A percentile compares a stretch with the other conserved stretches of the same genome.
Evolutionary conservation across 2,329 filamentous ascomycete genomes (phyloP).

Genomic region (Talaromyces sp.): DNA sequence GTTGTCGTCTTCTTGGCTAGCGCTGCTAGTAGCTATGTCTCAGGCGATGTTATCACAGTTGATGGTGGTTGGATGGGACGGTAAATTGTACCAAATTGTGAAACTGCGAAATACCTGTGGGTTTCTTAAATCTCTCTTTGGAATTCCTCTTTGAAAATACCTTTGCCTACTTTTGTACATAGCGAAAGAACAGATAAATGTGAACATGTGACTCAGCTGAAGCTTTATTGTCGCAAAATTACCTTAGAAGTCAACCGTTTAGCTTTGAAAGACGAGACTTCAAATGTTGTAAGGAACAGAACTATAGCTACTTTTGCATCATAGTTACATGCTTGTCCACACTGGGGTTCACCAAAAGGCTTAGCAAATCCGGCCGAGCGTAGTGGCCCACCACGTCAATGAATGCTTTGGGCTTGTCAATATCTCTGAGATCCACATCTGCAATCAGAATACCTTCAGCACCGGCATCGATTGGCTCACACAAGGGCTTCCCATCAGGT

Average conservation of each 20-base stretch:
- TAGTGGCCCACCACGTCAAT: conserved; percentile 1
- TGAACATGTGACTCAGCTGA: too few species aligned
- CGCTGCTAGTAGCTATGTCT: conserved; percentile 77
- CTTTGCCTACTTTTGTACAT: too few species aligned
- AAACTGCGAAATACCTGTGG: too few species aligned
- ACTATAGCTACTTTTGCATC: too few species aligned
- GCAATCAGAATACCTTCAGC: not conserved
- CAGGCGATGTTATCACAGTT: conserved; percentile 77
- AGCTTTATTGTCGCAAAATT: too few species aligned
- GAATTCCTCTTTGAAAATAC: too few species aligned
- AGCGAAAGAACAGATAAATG: too few species aligned
- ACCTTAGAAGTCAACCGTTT: too few species aligned
- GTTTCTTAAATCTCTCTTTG: too few species aligned
- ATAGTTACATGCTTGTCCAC: not conserved
- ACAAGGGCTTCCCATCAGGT: not conserved
- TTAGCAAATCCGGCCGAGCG: not conserved
- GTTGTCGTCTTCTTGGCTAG: conserved; percentile 76
- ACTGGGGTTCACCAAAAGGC: not conserved
- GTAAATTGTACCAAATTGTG: conserved; percentile 47
- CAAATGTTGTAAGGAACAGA: not conserved
- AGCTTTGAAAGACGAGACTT: not conserved
- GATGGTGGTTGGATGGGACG: conserved; percentile 94
- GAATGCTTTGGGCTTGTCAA: not conserved
- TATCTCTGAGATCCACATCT: not conserved
- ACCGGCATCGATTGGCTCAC: not conserved